A percentile compares a stretch with the other conserved stretches of the same genome.
Evolutionary conservation across 176 grass and related monocot genomes (phyloP).

Genomic region (Carex parvula): DNA sequence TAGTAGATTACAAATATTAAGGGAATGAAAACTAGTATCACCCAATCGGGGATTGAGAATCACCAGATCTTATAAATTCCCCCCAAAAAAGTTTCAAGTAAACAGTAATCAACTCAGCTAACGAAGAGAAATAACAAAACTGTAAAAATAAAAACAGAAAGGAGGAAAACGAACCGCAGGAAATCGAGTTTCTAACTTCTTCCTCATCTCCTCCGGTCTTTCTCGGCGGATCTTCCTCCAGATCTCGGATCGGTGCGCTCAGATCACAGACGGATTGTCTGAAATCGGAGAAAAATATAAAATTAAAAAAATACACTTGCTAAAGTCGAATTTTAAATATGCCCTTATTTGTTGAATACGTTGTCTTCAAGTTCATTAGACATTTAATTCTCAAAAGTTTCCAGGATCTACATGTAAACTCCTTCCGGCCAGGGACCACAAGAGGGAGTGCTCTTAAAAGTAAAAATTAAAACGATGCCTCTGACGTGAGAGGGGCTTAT

Average conservation of each 20-base stretch:
- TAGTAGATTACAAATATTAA: neutral
- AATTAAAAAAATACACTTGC: constrained; percentile 16
- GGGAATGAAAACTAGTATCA: neutral
- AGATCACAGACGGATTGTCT: neutral
- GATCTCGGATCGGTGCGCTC: constrained; percentile 28
- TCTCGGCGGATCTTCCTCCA: constrained; percentile 21
- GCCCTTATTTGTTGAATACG: neutral
- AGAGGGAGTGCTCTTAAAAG: neutral
- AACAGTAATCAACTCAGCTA: neutral
- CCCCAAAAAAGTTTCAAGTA: neutral
- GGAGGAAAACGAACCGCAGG: constrained; percentile 61
- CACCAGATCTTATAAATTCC: constrained; percentile 29
- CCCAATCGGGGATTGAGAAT: neutral
- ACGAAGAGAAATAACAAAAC: constrained; percentile 13
- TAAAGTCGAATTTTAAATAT: neutral
- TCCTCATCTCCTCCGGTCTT: constrained; percentile 68
- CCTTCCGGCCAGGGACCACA: neutral
- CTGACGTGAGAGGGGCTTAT: neutral
- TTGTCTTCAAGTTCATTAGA: neutral
- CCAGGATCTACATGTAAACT: neutral
- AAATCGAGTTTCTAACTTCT: constrained; percentile 98
- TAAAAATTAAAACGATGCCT: neutral
- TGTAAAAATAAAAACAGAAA: neutral
- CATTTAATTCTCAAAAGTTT: neutral
- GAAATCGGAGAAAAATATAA: constrained; percentile 15